A percentile compares a stretch with the other conserved stretches of the same genome.
phyloP scores from a whole-genome alignment of 176 grass and related monocot species.

The Raddia distichophylla region DNA sequence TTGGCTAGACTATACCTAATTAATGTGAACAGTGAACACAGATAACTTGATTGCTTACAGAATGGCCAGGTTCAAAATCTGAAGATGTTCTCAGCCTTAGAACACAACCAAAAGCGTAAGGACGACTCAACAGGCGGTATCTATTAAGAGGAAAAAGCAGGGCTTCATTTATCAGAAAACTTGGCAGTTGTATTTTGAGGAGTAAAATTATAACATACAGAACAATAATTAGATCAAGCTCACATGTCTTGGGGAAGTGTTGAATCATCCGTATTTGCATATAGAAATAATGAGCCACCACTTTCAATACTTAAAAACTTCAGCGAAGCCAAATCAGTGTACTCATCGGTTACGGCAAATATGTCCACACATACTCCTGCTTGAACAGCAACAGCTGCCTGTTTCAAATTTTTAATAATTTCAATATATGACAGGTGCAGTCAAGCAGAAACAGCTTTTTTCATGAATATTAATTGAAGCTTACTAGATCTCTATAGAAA shows the following conservation, averaged over 20 bases:
- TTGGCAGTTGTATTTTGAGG: slow-evolving; percentile 3
- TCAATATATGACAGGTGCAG: slow-evolving; percentile 10
- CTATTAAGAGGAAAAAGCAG: slow-evolving; percentile 45
- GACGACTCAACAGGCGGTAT: slow-evolving; percentile 89
- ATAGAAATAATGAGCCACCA: slow-evolving; percentile 95
- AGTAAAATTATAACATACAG: slow-evolving; percentile 31
- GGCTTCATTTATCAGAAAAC: slow-evolving; percentile 1
- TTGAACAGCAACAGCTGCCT: slow-evolving; percentile 97
- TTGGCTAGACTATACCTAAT: neutral
- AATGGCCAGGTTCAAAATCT: slow-evolving; percentile 75
- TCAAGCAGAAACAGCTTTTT: slow-evolving; percentile 13
- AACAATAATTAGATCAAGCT: slow-evolving; percentile 39
- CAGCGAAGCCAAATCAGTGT: slow-evolving; percentile 93
- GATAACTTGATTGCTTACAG: slow-evolving; percentile 63
- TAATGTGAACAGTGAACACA: slow-evolving; percentile 31
- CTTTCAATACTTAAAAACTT: slow-evolving; percentile 97
- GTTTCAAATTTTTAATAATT: slow-evolving; percentile 46
- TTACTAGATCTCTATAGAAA: slow-evolving; percentile 95
- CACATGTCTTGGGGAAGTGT: slow-evolving; percentile 98
- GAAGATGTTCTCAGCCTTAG: slow-evolving; percentile 95
- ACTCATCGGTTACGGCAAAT: slow-evolving; percentile 94
- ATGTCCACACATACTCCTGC: slow-evolving; percentile 93
- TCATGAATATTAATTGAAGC: slow-evolving; percentile 25
- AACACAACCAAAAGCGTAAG: slow-evolving; percentile 98
- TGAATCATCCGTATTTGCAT: slow-evolving; percentile 83